These are phyloP conservation scores for Panaeolus papilionaceus DNA, from an alignment of 768 basidiomycete species.

Conservation along the genomic window DNA sequence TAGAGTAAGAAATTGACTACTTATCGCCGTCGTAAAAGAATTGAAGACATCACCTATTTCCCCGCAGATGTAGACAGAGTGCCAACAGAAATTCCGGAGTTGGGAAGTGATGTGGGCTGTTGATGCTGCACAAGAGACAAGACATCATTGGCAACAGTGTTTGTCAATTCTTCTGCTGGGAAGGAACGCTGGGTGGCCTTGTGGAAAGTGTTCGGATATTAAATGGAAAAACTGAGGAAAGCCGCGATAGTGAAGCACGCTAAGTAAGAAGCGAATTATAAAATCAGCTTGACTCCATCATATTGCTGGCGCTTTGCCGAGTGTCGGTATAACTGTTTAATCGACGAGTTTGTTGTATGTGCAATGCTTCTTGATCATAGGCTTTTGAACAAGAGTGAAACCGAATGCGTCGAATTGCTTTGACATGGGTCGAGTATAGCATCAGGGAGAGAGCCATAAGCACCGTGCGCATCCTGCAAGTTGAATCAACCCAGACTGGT, in stretches of 20 bases:
- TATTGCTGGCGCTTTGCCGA: slow-evolving; percentile 7
- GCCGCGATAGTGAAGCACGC: neutral
- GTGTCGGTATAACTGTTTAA: neutral
- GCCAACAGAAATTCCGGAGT: slow-evolving; percentile 8
- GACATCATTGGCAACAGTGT: neutral
- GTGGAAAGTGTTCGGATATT: slow-evolving; percentile 12
- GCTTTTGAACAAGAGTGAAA: too few relatives aligned
- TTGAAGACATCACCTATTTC: slow-evolving; percentile 9
- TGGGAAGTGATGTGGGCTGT: neutral
- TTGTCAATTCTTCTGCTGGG: neutral
- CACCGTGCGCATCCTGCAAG: too few relatives aligned
- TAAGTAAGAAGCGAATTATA: slow-evolving; percentile 8
- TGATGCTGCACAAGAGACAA: neutral
- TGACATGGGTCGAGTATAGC: too few relatives aligned
- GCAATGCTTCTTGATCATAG: neutral
- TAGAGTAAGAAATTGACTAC: neutral
- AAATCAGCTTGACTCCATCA: neutral
- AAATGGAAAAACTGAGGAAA: neutral
- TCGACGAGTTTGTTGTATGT: neutral
- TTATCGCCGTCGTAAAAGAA: neutral
- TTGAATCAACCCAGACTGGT: too few relatives aligned
- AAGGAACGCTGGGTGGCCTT: neutral
- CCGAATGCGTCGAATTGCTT: too few relatives aligned
- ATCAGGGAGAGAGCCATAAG: too few relatives aligned
- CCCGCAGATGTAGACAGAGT: slow-evolving; percentile 1